Percentiles rank a stretch among this genome's conserved stretches.
These are phyloP conservation scores for Tricholoma bakamatsutake DNA, from an alignment of 768 basidiomycete species.

Conservation along the genomic window DNA sequence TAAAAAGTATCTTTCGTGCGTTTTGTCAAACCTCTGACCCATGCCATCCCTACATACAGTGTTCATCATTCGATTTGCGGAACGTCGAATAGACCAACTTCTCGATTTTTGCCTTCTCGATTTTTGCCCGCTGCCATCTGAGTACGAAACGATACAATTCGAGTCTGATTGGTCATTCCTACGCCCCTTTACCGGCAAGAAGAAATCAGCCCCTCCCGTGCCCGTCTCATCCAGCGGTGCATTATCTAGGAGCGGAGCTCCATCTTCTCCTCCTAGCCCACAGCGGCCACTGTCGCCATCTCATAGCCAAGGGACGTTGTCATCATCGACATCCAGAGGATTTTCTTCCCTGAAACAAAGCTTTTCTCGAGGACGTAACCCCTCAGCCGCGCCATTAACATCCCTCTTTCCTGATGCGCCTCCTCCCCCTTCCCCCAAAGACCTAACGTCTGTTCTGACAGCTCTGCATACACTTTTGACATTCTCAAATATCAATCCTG, in stretches of 20 bases:
- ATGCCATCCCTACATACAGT: slow-evolving; percentile 48
- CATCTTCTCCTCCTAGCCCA: slow-evolving; percentile 46
- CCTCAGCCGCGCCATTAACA: slow-evolving; percentile 42
- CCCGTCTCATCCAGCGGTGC: slow-evolving; percentile 24
- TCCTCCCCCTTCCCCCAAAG: slow-evolving; percentile 38
- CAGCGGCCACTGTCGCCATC: slow-evolving; percentile 51
- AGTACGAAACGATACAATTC: slow-evolving; percentile 81
- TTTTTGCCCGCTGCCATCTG: slow-evolving; percentile 67
- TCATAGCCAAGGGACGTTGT: slow-evolving; percentile 32
- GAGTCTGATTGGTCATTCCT: slow-evolving; percentile 96
- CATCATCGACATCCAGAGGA: slow-evolving; percentile 43
- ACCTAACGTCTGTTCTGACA: slow-evolving; percentile 76
- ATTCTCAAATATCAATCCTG: slow-evolving; percentile 87
- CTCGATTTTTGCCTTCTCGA: slow-evolving; percentile 83
- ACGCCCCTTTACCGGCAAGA: slow-evolving; percentile 63
- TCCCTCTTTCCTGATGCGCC: slow-evolving; percentile 43
- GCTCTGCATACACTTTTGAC: slow-evolving; percentile 79
- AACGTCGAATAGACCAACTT: slow-evolving; percentile 81
- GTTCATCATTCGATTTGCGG: slow-evolving; percentile 90
- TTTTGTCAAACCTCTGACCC: slow-evolving; percentile 6
- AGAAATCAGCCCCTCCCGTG: slow-evolving; percentile 35
- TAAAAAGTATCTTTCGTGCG: slow-evolving; percentile 25
- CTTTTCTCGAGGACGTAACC: slow-evolving; percentile 46
- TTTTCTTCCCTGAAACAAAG: slow-evolving; percentile 69
- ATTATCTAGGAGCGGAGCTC: slow-evolving; percentile 28